Evolutionary conservation across 1,284 basidiomycete genomes (phyloP).

Genomic region (Sporisorium sorghi): DNA sequence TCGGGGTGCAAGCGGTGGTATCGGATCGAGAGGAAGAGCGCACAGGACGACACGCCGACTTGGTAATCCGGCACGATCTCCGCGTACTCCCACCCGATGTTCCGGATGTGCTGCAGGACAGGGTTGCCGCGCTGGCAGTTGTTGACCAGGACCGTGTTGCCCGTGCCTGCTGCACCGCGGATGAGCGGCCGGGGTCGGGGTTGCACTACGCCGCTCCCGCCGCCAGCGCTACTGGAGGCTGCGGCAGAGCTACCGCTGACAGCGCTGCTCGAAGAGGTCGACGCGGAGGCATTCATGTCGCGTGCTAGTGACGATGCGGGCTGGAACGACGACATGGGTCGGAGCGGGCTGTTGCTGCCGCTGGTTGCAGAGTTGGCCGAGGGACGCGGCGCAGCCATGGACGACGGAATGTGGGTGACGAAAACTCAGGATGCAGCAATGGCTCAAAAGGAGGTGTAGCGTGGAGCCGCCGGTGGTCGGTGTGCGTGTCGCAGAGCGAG

Average conservation of each 20-base stretch:
- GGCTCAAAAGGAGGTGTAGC: neutral
- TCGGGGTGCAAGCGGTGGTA: slow-evolving; percentile 98
- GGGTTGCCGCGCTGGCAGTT: slow-evolving; percentile 82
- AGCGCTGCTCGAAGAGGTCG: neutral
- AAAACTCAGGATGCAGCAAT: neutral
- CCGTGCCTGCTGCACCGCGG: slow-evolving; percentile 52
- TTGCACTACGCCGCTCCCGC: slow-evolving; percentile 14
- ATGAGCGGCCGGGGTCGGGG: slow-evolving; percentile 53
- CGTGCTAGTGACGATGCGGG: slow-evolving; percentile 39
- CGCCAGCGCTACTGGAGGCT: neutral
- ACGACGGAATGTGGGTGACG: no score
- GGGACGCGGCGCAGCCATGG: neutral
- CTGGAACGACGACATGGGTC: slow-evolving; percentile 47
- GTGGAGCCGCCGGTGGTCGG: neutral
- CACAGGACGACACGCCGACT: slow-evolving; percentile 59
- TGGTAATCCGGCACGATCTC: slow-evolving; percentile 85
- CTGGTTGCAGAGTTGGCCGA: neutral
- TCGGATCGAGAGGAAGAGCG: slow-evolving; percentile 76
- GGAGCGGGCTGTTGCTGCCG: slow-evolving; percentile 3
- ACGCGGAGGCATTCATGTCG: slow-evolving; percentile 8
- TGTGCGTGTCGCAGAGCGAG: neutral
- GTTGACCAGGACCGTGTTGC: slow-evolving; percentile 62
- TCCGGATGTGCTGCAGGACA: slow-evolving; percentile 82
- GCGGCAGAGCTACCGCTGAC: no score
- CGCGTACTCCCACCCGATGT: slow-evolving; percentile 92